Evolutionary conservation across 768 basidiomycete genomes (phyloP).

Genomic region (Phylloporus sp.): DNA sequence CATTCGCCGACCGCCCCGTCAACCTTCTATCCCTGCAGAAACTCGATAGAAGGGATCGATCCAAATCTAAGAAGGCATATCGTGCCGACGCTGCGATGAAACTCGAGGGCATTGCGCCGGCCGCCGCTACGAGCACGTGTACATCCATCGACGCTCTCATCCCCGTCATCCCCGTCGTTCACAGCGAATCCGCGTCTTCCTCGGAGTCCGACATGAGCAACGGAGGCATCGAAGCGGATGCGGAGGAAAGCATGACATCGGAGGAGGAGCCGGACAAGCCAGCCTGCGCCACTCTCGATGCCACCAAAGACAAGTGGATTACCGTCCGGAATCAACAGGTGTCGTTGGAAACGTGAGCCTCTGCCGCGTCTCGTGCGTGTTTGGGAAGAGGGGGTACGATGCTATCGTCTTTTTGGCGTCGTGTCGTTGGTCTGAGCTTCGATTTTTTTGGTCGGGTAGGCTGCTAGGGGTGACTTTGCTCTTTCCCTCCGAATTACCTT

Average conservation of each 20-base stretch:
- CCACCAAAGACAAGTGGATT: constrained; percentile 69
- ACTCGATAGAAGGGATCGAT: constrained; percentile 50
- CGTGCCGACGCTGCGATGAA: constrained; percentile 32
- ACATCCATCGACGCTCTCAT: constrained; percentile 16
- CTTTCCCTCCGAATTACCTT: not conserved
- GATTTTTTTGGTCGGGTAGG: constrained; percentile 7
- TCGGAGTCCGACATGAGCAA: constrained; percentile 59
- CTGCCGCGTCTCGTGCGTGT: not conserved
- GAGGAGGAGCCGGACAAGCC: constrained; percentile 57
- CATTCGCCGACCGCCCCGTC: not conserved
- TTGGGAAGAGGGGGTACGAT: not conserved
- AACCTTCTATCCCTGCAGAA: constrained; percentile 33
- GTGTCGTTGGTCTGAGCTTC: constrained; percentile 12
- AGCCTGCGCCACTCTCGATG: constrained; percentile 11
- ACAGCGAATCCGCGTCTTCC: constrained; percentile 38
- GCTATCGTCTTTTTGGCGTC: not conserved
- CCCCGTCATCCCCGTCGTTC: constrained; percentile 19
- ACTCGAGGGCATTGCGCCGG: constrained; percentile 15
- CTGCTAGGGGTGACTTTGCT: not conserved
- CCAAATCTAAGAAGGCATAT: constrained; percentile 49
- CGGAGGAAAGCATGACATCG: constrained; percentile 70
- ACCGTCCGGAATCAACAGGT: constrained; percentile 54
- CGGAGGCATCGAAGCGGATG: constrained; percentile 63
- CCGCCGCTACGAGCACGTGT: constrained; percentile 8
- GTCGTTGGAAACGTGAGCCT: constrained; percentile 9